Evolutionary conservation across 768 basidiomycete species (phyloP).

Genomic region (Asterophora lycoperdoides): DNA sequence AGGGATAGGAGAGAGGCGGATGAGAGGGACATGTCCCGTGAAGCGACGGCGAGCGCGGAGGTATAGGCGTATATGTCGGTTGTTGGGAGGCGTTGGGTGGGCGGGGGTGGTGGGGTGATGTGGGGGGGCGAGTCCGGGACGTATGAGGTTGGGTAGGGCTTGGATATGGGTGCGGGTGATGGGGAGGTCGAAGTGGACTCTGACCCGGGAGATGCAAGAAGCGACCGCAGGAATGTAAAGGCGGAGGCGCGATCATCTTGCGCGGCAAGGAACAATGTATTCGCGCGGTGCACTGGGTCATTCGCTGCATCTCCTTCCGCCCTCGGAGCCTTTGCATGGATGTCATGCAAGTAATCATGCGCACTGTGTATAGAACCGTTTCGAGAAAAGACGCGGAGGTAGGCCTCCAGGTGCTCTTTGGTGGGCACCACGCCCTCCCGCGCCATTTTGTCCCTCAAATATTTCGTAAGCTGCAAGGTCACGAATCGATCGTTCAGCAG

Average conservation of each 20-base stretch:
- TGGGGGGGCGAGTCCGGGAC: too few species aligned
- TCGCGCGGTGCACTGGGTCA: constrained; percentile 27
- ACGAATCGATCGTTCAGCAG: constrained; percentile 50
- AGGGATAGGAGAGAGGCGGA: constrained; percentile 1
- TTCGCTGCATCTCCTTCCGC: not conserved
- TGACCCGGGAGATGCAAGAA: constrained; percentile 17
- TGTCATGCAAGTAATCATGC: constrained; percentile 34
- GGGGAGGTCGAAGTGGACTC: not conserved
- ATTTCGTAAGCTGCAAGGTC: constrained; percentile 45
- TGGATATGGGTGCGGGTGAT: not conserved
- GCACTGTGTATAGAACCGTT: constrained; percentile 40
- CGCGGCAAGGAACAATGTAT: constrained; percentile 40
- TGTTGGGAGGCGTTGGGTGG: constrained; percentile 17
- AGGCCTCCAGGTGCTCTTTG: constrained; percentile 42
- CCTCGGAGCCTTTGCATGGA: constrained; percentile 22
- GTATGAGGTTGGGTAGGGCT: constrained; percentile 1
- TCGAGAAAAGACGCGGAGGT: constrained; percentile 45
- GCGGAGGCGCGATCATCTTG: constrained; percentile 41
- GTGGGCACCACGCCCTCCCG: constrained; percentile 37
- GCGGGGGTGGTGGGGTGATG: constrained; percentile 12
- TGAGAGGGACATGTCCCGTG: constrained; percentile 33
- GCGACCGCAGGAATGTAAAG: constrained; percentile 40
- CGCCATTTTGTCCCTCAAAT: constrained; percentile 40
- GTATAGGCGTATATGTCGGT: constrained; percentile 46
- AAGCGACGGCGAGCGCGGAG: constrained; percentile 40